A percentile compares a stretch with the other conserved stretches of the same genome.
Evolutionary conservation across 306 rosid species (phyloP).

Genomic region (Citrullus colocynthis): DNA sequence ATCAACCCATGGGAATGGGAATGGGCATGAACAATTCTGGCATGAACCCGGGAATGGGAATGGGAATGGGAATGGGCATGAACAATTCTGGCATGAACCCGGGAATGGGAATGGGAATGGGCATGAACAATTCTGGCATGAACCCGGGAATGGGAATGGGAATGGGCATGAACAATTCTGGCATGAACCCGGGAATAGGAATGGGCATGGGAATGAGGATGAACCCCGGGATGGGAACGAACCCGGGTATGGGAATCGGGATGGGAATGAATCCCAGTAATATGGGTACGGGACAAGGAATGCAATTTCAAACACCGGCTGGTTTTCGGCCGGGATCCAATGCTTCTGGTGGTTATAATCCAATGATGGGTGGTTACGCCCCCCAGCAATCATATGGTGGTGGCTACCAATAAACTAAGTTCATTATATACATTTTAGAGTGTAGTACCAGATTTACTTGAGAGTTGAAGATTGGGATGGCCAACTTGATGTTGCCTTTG

Average conservation of each 20-base stretch:
- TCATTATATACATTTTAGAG: background rate
- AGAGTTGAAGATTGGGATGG: background rate
- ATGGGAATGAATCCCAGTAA: constrained; percentile 30
- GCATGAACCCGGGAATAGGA: constrained; percentile 4
- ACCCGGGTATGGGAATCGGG: constrained; percentile 39
- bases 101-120: constrained; percentile 11
- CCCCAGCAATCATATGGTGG: constrained; percentile 74
- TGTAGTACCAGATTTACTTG: background rate
- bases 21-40: constrained; percentile 10
- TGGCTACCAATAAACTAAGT: constrained; percentile 1
- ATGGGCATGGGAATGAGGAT: constrained; percentile 34
- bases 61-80: background rate
- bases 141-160: background rate
- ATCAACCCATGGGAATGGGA: constrained; percentile 11
- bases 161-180: background rate
- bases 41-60: background rate
- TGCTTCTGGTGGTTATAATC: constrained; percentile 49
- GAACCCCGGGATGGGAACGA: constrained; percentile 72
- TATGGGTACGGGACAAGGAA: constrained; percentile 53
- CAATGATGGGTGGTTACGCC: constrained; percentile 68
- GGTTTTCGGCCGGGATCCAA: constrained; percentile 28
- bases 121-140: background rate
- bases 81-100: constrained; percentile 6
- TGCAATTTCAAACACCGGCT: constrained; percentile 48
- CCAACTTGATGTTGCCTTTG: background rate